Evolutionary conservation across 306 rosid species (phyloP), one percentile per base, ranked within the genome.

Genomic region (Pterocarpus macrocarpus): DNA sequence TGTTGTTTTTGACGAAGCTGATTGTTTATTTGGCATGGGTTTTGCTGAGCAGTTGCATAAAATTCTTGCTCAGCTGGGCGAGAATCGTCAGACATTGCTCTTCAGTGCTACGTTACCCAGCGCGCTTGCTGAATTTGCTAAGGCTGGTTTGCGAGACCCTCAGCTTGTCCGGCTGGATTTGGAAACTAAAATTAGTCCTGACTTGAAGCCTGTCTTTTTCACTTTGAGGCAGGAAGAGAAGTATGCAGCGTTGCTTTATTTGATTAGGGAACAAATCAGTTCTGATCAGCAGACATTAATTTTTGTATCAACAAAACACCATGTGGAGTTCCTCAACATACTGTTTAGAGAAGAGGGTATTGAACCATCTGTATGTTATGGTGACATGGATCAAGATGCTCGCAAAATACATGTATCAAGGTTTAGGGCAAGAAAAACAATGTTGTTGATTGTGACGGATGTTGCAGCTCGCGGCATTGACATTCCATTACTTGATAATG

Each of bases 381-480:
- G 97, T 43, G 97, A 91, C 71, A 95, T 95, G 99, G 99, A 95
- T 82, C 97, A 91, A n/a, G 99, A 95, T 88, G 97, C 99, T 80
- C 97, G 97, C 71, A 91, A 93, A 74, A 91, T 93, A 75, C 89
- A 95, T 66, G 82, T 95, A 74, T 80, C 95, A 2, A 92, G 82
- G 90, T 95, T 95, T 85, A 93, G 97, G 90, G 75, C 94, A 5
- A 88, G 99, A 69, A 95, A 53, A 86, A 93, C 99, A 8, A 95
- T 95, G 99, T 59, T 91, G 81, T 85, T 95, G 81, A 95, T 95
- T 78, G 99, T 93, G 73, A 95, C 99, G 0, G 99, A 95, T 72
- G 83, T 93, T 83, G 99, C 99, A 1, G 97, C 99, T 71, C 90
- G 97, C 36, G 99, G 99, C 22, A 90, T 93, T 82, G 99, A 95